Evolutionary conservation across 305 asterid genomes (phyloP).

Genomic region (Solanum hybrid): DNA sequence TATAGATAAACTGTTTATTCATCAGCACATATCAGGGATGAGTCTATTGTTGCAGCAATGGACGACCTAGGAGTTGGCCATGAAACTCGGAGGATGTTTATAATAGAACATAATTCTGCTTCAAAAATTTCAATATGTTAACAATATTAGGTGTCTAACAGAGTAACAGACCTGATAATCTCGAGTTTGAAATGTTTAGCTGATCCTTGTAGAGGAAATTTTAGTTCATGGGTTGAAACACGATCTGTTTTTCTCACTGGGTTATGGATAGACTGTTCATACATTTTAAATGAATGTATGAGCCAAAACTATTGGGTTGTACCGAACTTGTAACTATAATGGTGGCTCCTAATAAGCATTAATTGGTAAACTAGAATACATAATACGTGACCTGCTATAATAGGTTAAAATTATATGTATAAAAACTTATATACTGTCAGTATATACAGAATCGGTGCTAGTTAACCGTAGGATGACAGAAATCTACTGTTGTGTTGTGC

Average conservation of each 20-base stretch:
- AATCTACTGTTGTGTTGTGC: conserved; percentile 5
- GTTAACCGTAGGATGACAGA: background rate
- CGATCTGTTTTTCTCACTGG: background rate
- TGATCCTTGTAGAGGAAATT: background rate
- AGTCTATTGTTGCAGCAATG: background rate
- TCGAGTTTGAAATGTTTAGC: background rate
- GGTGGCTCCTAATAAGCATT: background rate
- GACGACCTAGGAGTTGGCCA: background rate
- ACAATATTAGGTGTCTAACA: background rate
- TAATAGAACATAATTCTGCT: background rate
- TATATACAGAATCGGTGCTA: background rate
- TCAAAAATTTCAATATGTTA: background rate
- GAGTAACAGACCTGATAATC: background rate
- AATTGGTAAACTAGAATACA: background rate
- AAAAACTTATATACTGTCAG: background rate
- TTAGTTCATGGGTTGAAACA: background rate
- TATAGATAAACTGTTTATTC: background rate
- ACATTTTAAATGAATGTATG: background rate
- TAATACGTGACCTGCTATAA: background rate
- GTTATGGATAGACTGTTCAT: background rate
- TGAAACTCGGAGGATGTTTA: background rate
- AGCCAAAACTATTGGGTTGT: background rate
- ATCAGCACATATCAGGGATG: background rate
- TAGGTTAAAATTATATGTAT: background rate
- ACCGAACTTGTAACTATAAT: background rate